Evolutionary conservation across 768 basidiomycete genomes (phyloP), one percentile per base, ranked within the genome.

Genomic region (Tulasnella calospora): DNA sequence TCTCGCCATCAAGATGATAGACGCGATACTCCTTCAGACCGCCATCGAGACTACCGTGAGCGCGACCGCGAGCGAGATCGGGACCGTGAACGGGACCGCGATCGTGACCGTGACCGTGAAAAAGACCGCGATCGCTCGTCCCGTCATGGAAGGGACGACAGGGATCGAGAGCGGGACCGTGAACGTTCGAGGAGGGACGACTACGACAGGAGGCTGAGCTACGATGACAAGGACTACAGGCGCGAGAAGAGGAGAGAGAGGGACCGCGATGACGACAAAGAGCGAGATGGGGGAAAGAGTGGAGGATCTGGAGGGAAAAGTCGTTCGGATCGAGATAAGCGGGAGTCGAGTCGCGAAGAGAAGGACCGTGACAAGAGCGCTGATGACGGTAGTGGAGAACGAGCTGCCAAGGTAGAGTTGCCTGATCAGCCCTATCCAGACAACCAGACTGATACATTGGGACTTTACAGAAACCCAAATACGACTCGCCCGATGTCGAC

Each of bases 251-350:
- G 30, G 23, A 55, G 71, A 73, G 73, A 79, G 19, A 85, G 86
- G 21, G 88, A 88, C 0, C 83, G 85, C 30, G 88, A 88, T 12
- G 85, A 86, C 21, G 80, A 81, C 13, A 71, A 75, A 21, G 67
- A 80, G 38, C 46, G 73, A 17, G 79, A 80, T 57, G 71, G 74
- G 35, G 73, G 78, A 40, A 81, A 82, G 3, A 46, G 78, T 38
- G 46, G 51, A 23, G 47, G 55, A n/a, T n/a, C n/a, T n/a, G n/a
- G n/a, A n/a, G 61, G 76, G 36, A 76, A 44, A 73, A 51, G 61
- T n/a, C 33, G 67, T 71, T 55, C 79, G 19, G 79, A 81, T 74
- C 77, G 81, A 7, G 81, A 83, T 33, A 80, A 83, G 0, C 82
- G 83, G 19, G 79, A 83, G 44, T 78, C 76, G 7, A 67, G 79